Evolutionary conservation across 2,329 filamentous ascomycete genomes (phyloP).

Genomic region (Claviceps pazoutovae): DNA sequence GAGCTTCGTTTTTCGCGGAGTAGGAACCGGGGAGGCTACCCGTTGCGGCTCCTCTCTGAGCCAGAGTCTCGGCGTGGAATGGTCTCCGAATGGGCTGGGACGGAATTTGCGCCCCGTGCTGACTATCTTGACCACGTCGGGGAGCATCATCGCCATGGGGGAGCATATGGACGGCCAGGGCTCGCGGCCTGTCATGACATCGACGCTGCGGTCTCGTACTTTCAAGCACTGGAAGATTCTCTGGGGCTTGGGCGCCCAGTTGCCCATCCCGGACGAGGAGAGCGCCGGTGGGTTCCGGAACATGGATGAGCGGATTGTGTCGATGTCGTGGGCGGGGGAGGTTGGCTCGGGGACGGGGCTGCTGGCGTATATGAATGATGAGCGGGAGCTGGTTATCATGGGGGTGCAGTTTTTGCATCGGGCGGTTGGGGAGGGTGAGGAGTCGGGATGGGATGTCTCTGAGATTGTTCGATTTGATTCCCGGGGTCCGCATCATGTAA

Average conservation of each 20-base stretch:
- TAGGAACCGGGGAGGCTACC: conserved; percentile 31
- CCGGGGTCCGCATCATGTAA: conserved; percentile 27
- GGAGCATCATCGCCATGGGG: conserved; percentile 36
- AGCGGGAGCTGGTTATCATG: conserved; percentile 35
- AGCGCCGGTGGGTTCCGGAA: conserved; percentile 16
- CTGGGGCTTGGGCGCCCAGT: conserved; percentile 40
- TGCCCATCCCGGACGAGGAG: conserved; percentile 32
- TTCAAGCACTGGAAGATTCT: conserved; percentile 38
- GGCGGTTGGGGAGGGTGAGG: conserved; percentile 11
- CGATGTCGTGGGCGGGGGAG: conserved; percentile 39
- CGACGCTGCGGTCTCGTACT: conserved; percentile 22
- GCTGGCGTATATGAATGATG: conserved; percentile 38
- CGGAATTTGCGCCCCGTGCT: conserved; percentile 38
- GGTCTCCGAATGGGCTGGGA: conserved; percentile 46
- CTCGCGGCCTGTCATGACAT: conserved; percentile 11
- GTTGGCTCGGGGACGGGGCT: conserved; percentile 27
- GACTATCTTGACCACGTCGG: conserved; percentile 34
- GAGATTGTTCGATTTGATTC: conserved; percentile 37
- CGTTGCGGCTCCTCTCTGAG: conserved; percentile 36
- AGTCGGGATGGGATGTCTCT: conserved; percentile 33
- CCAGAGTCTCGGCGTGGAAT: conserved; percentile 38
- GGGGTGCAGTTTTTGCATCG: conserved; percentile 27
- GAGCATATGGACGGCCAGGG: conserved; percentile 23
- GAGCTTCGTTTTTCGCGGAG: conserved; percentile 24
- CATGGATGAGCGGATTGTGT: conserved; percentile 31